Conservation (phyloP, 129 eudicot genomes). For the sunflower (Helianthus annuus) region DNA sequence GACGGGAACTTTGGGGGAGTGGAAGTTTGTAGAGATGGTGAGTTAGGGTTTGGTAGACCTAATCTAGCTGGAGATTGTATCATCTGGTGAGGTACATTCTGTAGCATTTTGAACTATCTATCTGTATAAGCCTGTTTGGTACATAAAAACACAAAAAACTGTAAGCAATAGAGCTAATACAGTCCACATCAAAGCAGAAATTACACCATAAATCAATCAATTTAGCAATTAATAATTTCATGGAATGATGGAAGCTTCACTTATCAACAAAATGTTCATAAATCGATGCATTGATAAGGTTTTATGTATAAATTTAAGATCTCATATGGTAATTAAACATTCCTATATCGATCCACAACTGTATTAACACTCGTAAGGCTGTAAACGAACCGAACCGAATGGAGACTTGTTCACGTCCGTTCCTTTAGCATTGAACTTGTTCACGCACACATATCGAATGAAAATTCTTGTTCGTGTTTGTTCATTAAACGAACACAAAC, state of each 20-base stretch:
- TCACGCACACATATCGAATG: too few species aligned
- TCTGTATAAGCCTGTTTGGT: slow-evolving; percentile 23
- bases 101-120: slow-evolving; percentile 60
- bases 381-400: too few species aligned
- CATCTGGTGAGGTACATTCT: slow-evolving; percentile 75
- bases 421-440: too few species aligned
- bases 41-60: slow-evolving; percentile 88
- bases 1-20: slow-evolving; percentile 62
- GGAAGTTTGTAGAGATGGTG: slow-evolving; percentile 73
- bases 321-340: not conserved
- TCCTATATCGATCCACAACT: not conserved
- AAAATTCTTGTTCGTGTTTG: too few species aligned
- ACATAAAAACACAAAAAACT: not conserved
- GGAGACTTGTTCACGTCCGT: too few species aligned
- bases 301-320: not conserved
- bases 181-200: not conserved
- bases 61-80: slow-evolving; percentile 92
- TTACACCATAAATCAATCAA: slow-evolving; percentile 7
- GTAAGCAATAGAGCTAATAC: not conserved
- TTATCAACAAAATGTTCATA: not conserved
- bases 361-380: too few species aligned
- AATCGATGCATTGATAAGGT: not conserved
- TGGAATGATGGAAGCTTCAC: not conserved
- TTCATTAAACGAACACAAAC: too few species aligned
- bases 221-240: not conserved